Evolutionary conservation across 768 basidiomycete genomes (phyloP), one percentile per base, ranked within the genome.

Genomic region (Atractiella rhizophila): DNA sequence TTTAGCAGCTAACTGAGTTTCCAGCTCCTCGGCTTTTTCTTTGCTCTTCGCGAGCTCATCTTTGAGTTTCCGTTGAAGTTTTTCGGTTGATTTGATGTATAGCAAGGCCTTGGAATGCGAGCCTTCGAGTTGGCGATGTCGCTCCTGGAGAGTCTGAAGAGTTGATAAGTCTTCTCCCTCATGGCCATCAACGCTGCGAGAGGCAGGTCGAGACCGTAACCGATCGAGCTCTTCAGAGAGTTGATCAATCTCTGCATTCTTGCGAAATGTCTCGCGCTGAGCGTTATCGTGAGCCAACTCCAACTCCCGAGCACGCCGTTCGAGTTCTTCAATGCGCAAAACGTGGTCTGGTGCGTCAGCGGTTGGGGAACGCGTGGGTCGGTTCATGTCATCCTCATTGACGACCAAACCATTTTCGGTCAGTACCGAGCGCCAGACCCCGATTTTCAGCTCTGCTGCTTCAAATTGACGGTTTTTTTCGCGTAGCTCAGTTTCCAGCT

Each of bases 31-130:
- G 54, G 83, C 86, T 33, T 73, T 59, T 35, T 65, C 66, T 62
- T 91, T 94, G 60, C 88, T 80, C 62, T 78, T 86, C 49, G 69
- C 76, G 43, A 94, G 62, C 55, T 96, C 91, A 42, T 86, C 88
- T 59, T 83, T 80, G 75, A 94, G 81, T 51, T 76, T 72, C 50
- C 83, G 73, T 66, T 94, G 77, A 73, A 96, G 83, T 62, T 86
- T 91, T 60, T 96, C 91, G 1, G 86, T 21, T 10, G 38, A 28
- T 12, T 43, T 44, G 8, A 42, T 40, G 27, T 52, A 49, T 11
- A 33, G 42, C 2, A 44, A 28, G 18, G 51, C 28, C 34, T 53
- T 47, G 31, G 48, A 44, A 29, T 48, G 48, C 16, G 28, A 19
- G 5, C n/a, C 27, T 30, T 48, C 45, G 21, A 47, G 34, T 8